phyloP scores from a whole-genome alignment of 2,329 filamentous ascomycete genomes.

The Hymenoscyphus albidus region DNA sequence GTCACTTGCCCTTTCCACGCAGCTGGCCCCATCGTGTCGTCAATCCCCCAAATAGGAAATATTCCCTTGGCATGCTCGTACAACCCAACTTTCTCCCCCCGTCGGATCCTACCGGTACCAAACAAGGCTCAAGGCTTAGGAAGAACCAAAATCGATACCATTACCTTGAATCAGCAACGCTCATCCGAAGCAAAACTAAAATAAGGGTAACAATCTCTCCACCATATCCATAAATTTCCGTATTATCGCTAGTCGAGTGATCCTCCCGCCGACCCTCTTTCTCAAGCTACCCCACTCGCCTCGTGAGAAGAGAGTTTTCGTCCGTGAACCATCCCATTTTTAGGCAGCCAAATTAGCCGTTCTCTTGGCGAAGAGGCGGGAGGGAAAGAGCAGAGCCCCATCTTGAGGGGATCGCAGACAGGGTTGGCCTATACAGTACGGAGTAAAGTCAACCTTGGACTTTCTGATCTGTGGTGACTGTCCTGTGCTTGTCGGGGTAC shows the following conservation, averaged over 20 bases:
- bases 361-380: not conserved
- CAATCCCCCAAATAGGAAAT: not conserved
- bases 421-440: too few species aligned
- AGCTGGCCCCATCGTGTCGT: not conserved
- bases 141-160: not conserved
- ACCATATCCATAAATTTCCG: not conserved
- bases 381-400: not conserved
- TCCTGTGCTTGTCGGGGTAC: too few species aligned
- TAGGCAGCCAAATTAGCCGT: not conserved
- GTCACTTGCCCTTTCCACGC: not conserved
- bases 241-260: not conserved
- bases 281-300: not conserved
- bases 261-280: not conserved
- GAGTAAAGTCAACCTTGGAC: too few species aligned
- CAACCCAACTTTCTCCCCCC: not conserved
- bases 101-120: not conserved
- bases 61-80: not conserved
- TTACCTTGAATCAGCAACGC: not conserved
- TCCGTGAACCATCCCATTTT: not conserved
- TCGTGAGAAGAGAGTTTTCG: not conserved
- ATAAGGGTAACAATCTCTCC: not conserved
- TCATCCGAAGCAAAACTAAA: not conserved
- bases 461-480: too few species aligned
- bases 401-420: not conserved
- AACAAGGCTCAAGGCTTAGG: not conserved